Percentiles rank a stretch among this genome's conserved stretches.
These are phyloP conservation scores for Allium cepa DNA, from an alignment of 106 monocot genomes.

Conservation along the genomic window DNA sequence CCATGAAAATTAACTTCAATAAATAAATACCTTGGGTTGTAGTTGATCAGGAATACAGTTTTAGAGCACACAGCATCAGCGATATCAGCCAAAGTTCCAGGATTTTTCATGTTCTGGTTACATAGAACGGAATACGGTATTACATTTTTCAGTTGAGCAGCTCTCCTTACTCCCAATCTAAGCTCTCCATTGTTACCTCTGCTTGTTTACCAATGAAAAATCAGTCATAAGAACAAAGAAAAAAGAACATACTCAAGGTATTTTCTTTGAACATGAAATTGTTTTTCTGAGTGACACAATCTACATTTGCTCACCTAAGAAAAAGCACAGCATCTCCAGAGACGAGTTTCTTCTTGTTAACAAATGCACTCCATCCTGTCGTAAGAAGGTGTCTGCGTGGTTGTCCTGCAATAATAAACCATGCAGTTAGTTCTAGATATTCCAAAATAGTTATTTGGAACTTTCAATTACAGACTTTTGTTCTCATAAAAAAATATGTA, in stretches of 20 bases:
- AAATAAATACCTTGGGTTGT: constrained; percentile 70
- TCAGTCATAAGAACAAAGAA: constrained; percentile 8
- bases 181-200: constrained; percentile 85
- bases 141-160: constrained; percentile 53
- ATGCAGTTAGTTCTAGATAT: no score
- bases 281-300: neutral
- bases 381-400: constrained; percentile 94
- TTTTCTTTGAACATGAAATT: neutral
- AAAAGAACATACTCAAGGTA: neutral
- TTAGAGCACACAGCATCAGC: constrained; percentile 51
- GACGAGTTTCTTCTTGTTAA: constrained; percentile 91
- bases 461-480: no score
- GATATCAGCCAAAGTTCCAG: constrained; percentile 23
- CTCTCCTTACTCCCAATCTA: constrained; percentile 82
- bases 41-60: constrained; percentile 54
- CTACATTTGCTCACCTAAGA: constrained; percentile 50
- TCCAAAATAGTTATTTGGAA: no score
- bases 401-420: constrained; percentile 41
- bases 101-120: constrained; percentile 21
- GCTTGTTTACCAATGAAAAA: constrained; percentile 66
- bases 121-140: constrained; percentile 17
- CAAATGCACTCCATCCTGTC: constrained; percentile 95
- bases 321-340: constrained; percentile 95
- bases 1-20: neutral
- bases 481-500: no score